Percentiles rank a stretch among this genome's conserved stretches.
These are phyloP conservation scores for Clausena lansium DNA, from an alignment of 345 rosid species.

Conservation along the genomic window DNA sequence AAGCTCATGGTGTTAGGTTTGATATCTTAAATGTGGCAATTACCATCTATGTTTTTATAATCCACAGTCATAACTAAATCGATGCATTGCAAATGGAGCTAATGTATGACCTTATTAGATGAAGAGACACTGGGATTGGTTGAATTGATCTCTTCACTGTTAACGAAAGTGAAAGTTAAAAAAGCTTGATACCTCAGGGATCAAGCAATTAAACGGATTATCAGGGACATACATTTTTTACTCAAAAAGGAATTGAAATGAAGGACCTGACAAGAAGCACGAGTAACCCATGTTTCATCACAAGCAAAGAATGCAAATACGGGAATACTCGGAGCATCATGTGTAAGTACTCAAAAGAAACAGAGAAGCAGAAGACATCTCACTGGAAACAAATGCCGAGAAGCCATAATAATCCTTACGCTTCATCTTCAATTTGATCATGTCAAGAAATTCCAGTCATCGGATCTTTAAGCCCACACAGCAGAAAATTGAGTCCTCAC, in stretches of 20 bases:
- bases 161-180: too few relatives aligned
- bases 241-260: neutral
- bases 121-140: too few relatives aligned
- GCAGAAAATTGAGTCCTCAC: neutral
- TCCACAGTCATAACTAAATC: too few relatives aligned
- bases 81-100: too few relatives aligned
- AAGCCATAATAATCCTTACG: neutral
- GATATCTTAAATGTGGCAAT: too few relatives aligned
- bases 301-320: neutral
- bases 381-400: neutral
- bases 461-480: neutral
- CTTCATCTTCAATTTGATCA: neutral
- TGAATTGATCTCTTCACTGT: too few relatives aligned
- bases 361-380: neutral
- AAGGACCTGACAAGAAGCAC: neutral
- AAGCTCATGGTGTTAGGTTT: neutral
- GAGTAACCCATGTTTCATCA: neutral
- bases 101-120: too few relatives aligned
- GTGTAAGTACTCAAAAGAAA: neutral
- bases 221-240: neutral
- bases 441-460: neutral
- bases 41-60: too few relatives aligned
- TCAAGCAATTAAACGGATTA: too few relatives aligned
- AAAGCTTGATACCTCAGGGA: too few relatives aligned
- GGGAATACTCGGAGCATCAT: neutral